Conservation (phyloP, 2,329 filamentous ascomycete species). For the Podosphaera xanthii region DNA sequence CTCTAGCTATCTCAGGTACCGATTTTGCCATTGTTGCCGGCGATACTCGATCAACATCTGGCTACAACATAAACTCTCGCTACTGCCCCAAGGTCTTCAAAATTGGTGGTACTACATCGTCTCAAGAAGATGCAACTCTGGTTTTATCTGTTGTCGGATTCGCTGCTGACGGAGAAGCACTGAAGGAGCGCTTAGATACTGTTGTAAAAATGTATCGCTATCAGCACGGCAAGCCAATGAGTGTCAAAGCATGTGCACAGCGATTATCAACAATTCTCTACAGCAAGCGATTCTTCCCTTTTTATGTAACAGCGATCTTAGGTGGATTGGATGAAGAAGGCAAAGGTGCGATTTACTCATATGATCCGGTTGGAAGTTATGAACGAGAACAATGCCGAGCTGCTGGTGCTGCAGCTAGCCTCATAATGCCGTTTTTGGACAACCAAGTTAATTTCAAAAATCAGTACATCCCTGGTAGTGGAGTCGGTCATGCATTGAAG, state of each 20-base stretch:
- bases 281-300: conserved; percentile 95
- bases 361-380: conserved; percentile 94
- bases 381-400: conserved; percentile 92
- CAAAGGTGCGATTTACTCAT: conserved; percentile 83
- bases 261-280: conserved; percentile 89
- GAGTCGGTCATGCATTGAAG: conserved; percentile 58
- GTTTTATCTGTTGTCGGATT: conserved; percentile 89
- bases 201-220: conserved; percentile 98
- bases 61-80: conserved; percentile 98
- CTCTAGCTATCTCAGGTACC: conserved; percentile 76
- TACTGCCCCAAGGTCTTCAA: conserved; percentile 92
- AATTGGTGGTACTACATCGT: conserved; percentile 74
- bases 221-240: conserved; percentile 92
- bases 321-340: conserved; percentile 88
- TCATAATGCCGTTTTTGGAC: conserved; percentile 98
- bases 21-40: conserved; percentile 94
- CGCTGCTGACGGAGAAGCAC: conserved; percentile 76
- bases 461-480: conserved; percentile 76
- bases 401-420: conserved; percentile 69
- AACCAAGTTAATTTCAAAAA: conserved; percentile 99
- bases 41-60: conserved; percentile 84
- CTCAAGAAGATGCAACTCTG: conserved; percentile 66
- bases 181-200: conserved; percentile 82
- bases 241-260: conserved; percentile 81
- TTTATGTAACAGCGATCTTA: conserved; percentile 89